Percentiles rank a stretch among this genome's conserved stretches.
Conservation (phyloP, 768 basidiomycete genomes). For the Kondoa subrosea region DNA sequence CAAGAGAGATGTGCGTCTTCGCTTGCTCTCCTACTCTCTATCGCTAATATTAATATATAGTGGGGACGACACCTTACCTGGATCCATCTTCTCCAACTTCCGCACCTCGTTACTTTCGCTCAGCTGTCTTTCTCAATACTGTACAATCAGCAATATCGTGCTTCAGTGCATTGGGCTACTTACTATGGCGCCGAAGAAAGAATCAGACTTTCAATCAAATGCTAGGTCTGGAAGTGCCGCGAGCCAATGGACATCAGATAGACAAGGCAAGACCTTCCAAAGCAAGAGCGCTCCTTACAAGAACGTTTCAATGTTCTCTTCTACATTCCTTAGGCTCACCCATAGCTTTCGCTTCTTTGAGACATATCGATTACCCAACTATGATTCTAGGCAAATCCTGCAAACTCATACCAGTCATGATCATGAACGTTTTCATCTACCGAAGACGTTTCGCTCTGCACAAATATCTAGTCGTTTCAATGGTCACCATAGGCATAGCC, state of each 20-base stretch:
- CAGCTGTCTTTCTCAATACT: slow-evolving; percentile 66
- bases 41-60: slow-evolving; percentile 6
- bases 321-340: slow-evolving; percentile 84
- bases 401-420: slow-evolving; percentile 94
- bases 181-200: slow-evolving; percentile 46
- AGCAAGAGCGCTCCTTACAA: slow-evolving; percentile 8
- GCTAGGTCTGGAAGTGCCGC: slow-evolving; percentile 42
- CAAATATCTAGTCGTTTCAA: slow-evolving; percentile 86
- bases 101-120: slow-evolving; percentile 49
- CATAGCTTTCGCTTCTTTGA: slow-evolving; percentile 85
- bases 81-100: slow-evolving; percentile 36
- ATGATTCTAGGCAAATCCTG: slow-evolving; percentile 98
- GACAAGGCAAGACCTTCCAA: slow-evolving; percentile 18
- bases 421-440: slow-evolving; percentile 92
- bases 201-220: slow-evolving; percentile 42
- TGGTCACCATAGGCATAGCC: slow-evolving; percentile 69
- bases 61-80: slow-evolving; percentile 24
- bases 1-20: slow-evolving; percentile 65
- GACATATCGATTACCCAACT: slow-evolving; percentile 92
- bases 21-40: neutral
- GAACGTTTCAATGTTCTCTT: slow-evolving; percentile 36
- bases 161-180: slow-evolving; percentile 59
- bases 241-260: slow-evolving; percentile 37
- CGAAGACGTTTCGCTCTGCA: slow-evolving; percentile 78
- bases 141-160: slow-evolving; percentile 66